Conservation (phyloP, 2,329 filamentous ascomycete species). For the Phaeosphaeria sp. region DNA sequence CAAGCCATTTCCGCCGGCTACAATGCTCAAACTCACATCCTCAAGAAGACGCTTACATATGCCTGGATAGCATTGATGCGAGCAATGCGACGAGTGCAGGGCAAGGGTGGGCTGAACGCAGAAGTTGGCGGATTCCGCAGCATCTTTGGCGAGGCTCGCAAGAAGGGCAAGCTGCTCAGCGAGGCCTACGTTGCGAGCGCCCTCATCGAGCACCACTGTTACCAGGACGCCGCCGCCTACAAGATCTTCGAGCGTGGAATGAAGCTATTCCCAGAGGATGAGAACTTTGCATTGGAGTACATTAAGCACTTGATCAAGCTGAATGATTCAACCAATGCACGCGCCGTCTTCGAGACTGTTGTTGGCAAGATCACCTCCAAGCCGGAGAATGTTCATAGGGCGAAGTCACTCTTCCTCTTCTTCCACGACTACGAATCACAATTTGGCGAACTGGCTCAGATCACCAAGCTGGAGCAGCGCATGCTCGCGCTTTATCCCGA, state of each 20-base stretch:
- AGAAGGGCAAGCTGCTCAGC: slow-evolving; percentile 85
- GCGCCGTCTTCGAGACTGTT: slow-evolving; percentile 94
- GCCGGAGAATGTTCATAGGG: slow-evolving; percentile 73
- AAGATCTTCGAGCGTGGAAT: slow-evolving; percentile 97
- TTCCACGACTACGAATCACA: slow-evolving; percentile 96
- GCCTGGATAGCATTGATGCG: slow-evolving; percentile 95
- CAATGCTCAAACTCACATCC: slow-evolving; percentile 72
- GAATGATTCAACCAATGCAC: slow-evolving; percentile 93
- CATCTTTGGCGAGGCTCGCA: slow-evolving; percentile 87
- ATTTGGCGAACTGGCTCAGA: slow-evolving; percentile 90
- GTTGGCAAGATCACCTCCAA: slow-evolving; percentile 82
- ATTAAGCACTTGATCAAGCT: slow-evolving; percentile 91
- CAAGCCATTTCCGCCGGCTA: slow-evolving; percentile 69
- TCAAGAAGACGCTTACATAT: slow-evolving; percentile 87
- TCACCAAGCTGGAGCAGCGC: slow-evolving; percentile 86
- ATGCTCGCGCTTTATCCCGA: slow-evolving; percentile 95
- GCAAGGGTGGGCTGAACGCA: slow-evolving; percentile 67
- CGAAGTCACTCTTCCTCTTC: slow-evolving; percentile 85
- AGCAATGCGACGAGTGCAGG: slow-evolving; percentile 92
- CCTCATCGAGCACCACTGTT: slow-evolving; percentile 92
- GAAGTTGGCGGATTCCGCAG: slow-evolving; percentile 79
- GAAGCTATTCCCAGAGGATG: slow-evolving; percentile 91
- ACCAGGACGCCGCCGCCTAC: slow-evolving; percentile 88
- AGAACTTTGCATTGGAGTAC: slow-evolving; percentile 92
- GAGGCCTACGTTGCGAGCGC: slow-evolving; percentile 96